phyloP scores from a whole-genome alignment of 176 grass and related monocot genomes.

The Chrysopogon serrulatus region DNA sequence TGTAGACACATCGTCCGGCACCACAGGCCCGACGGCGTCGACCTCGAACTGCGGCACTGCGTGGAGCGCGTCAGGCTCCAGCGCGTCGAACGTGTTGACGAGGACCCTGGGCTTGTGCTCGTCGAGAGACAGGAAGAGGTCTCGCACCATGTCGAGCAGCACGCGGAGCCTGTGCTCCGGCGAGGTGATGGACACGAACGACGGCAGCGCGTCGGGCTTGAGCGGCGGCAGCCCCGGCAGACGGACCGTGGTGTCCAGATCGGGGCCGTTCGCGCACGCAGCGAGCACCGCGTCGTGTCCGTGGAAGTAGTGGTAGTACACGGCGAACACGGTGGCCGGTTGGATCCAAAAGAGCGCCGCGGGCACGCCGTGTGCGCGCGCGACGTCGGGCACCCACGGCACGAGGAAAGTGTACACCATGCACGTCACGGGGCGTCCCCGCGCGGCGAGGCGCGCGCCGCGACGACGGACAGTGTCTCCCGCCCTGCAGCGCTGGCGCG shows the following conservation, averaged over 20 bases:
- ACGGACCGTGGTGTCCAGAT: not conserved
- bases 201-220: conserved; percentile 20
- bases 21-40: not conserved
- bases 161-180: not conserved
- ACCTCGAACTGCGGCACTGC: not conserved
- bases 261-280: not conserved
- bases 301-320: conserved; percentile 60
- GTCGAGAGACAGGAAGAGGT: not conserved
- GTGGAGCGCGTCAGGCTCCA: not conserved
- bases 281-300: conserved; percentile 30
- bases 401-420: conserved; percentile 42
- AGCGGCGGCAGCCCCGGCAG: conserved; percentile 36
- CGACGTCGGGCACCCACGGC: conserved; percentile 37
- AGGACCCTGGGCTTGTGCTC: not conserved
- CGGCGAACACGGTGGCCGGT: conserved; percentile 40
- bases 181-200: not conserved
- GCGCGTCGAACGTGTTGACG: not conserved
- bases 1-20: not conserved
- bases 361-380: conserved; percentile 16
- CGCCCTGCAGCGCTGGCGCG: not conserved
- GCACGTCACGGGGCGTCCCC: conserved; percentile 42
- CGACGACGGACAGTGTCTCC: conserved; percentile 3
- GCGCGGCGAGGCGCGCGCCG: conserved; percentile 20
- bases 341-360: conserved; percentile 49
- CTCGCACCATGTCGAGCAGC: not conserved